A percentile compares a stretch with the other conserved stretches of the same genome.
Conservation (phyloP, 2,329 filamentous ascomycete species). For the Phaeophleospora eucalypticola region DNA sequence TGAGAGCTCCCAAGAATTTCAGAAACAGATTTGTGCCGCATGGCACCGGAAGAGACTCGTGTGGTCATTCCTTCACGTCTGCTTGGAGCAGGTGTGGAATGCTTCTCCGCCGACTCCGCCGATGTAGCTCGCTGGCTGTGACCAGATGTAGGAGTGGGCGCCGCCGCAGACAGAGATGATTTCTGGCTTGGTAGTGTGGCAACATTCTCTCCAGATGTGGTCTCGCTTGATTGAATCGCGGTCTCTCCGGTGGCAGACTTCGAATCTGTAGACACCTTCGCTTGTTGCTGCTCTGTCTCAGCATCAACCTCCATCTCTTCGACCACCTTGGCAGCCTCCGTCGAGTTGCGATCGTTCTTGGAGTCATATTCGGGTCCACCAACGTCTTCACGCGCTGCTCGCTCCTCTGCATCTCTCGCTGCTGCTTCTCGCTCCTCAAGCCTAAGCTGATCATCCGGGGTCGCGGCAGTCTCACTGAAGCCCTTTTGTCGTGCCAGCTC, state of each 20-base stretch:
- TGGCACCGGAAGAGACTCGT: constrained; percentile 64
- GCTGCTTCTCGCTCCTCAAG: constrained; percentile 43
- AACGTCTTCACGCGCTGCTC: constrained; percentile 36
- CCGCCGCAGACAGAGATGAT: neutral
- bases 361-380: constrained; percentile 26
- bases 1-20: constrained; percentile 64
- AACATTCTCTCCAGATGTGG: constrained; percentile 5
- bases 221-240: constrained; percentile 22
- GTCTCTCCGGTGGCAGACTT: constrained; percentile 6
- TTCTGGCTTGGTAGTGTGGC: constrained; percentile 4
- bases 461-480: constrained; percentile 44
- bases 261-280: constrained; percentile 11
- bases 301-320: constrained; percentile 18
- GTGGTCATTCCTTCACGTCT: constrained; percentile 56
- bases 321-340: constrained; percentile 25
- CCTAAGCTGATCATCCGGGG: constrained; percentile 57
- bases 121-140: neutral
- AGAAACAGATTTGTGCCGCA: constrained; percentile 67
- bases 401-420: constrained; percentile 37
- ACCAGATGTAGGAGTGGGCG: neutral
- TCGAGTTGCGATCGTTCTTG: constrained; percentile 16
- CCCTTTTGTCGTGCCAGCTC: constrained; percentile 42
- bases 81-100: constrained; percentile 6
- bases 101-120: constrained; percentile 1
- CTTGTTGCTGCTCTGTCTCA: constrained; percentile 1